phyloP scores from a whole-genome alignment of 495 filamentous ascomycete species.

The Aspergillus diversus region DNA sequence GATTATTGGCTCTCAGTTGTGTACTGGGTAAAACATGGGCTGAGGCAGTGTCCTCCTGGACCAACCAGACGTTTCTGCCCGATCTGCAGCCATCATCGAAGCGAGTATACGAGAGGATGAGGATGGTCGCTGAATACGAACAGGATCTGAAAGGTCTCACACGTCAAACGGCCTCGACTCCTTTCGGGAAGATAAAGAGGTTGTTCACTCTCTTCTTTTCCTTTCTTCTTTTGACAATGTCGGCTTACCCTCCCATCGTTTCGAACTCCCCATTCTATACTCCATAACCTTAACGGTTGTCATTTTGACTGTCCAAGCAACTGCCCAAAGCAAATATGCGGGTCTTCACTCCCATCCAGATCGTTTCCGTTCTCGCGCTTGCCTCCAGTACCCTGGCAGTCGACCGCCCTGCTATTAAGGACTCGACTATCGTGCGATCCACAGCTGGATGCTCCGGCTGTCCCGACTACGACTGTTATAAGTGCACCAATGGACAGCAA shows the following conservation, averaged over 20 bases:
- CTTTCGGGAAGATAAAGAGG: neutral
- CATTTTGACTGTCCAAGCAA: neutral
- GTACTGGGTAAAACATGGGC: conserved; percentile 13
- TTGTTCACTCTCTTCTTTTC: neutral
- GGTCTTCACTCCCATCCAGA: conserved; percentile 1
- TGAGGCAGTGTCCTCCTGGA: neutral
- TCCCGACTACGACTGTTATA: conserved; percentile 16
- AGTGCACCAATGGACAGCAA: conserved; percentile 19
- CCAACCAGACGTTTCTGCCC: conserved; percentile 12
- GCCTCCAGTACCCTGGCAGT: conserved; percentile 8
- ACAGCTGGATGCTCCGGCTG: conserved; percentile 17
- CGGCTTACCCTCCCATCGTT: no score
- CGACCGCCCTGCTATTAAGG: conserved; percentile 18
- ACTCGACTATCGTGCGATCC: conserved; percentile 23
- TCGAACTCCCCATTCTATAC: no score
- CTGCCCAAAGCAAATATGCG: neutral
- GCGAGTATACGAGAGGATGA: neutral
- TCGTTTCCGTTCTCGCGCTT: conserved; percentile 7
- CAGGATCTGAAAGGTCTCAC: neutral
- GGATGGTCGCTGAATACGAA: neutral
- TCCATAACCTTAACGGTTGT: no score
- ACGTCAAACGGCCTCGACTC: neutral
- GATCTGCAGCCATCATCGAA: conserved; percentile 2
- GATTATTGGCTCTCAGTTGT: conserved; percentile 5
- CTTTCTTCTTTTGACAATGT: no score